Evolutionary conservation across 371 early-diverging fungal genomes (phyloP), one percentile per base, ranked within the genome.

Genomic region (Syncephalastrum racemosum): DNA sequence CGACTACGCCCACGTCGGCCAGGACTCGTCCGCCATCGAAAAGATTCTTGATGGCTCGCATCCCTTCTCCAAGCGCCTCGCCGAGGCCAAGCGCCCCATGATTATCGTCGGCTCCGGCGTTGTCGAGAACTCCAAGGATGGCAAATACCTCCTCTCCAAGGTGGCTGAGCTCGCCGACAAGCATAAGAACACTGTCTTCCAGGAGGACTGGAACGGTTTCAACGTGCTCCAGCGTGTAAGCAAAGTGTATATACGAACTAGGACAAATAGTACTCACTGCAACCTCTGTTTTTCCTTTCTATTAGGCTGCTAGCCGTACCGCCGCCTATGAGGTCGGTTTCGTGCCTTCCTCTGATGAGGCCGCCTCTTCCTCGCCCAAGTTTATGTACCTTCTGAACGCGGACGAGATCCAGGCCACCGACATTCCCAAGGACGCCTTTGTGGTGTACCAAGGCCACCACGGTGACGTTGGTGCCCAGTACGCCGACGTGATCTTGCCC

Each of bases 371-470:
- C 4, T 63, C 75, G 43, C 64, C 85, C 64, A 83, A 90, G 65
- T 91, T 97, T 62, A 70, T 97, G 19, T 97, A 96, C 80, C 85
- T 97, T 52, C 85, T 97, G 61, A 89, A 90, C 54, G 96, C 98
- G 49, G 98, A 97, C 70, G 92, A 96, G 52, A 68, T 95, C 60
- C 53, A 67, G 16, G 70, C 88, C 23, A 60, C 73, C 25, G 90
- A 90, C 63, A 81, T 96, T 31, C 91, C 96, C 61, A 82, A 85
- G 72, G 87, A 90, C 68, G 93, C 96, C 20, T 98, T 98, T 73
- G 97, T 98, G 20, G 94, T 98, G 52, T 98, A 98, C 80, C 97
- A 97, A 77, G 98, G 98, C 31, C 97, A 97, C 78, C 98, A 98
- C 71, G 98, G 98, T 72, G 98, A 98, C 76, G 85, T 81, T 39